Percentiles rank a stretch among this genome's conserved stretches.
Evolutionary conservation across 2,329 filamentous ascomycete genomes (phyloP).

Genomic region (Cladosporium halotolerans): DNA sequence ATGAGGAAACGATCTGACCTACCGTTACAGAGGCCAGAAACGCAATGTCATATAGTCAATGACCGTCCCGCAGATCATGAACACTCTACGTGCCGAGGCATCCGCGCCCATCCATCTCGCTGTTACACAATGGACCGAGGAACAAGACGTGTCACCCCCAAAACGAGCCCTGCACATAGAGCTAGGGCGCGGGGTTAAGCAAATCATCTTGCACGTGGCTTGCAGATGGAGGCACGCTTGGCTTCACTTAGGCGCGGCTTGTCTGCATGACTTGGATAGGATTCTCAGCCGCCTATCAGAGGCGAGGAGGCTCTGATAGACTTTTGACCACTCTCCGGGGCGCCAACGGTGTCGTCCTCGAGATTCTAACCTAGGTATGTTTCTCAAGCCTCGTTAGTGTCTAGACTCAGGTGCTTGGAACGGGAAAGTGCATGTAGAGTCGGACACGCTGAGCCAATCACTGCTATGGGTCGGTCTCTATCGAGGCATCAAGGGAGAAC

Average conservation of each 20-base stretch:
- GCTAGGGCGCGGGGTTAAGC: constrained; percentile 3
- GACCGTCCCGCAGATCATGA: background rate
- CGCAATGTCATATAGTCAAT: background rate
- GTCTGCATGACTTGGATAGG: background rate
- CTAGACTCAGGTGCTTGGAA: no score
- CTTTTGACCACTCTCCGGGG: no score
- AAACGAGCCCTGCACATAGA: background rate
- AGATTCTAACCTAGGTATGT: no score
- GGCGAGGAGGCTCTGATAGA: no score
- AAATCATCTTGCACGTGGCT: background rate
- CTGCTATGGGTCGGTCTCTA: no score
- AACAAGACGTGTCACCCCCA: background rate
- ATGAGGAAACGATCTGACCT: background rate
- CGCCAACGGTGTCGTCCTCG: no score
- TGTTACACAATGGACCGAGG: background rate
- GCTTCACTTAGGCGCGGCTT: constrained; percentile 3
- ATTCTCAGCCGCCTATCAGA: no score
- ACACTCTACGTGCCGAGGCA: background rate
- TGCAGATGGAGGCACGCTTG: constrained; percentile 4
- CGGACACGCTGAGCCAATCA: no score
- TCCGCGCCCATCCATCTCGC: background rate
- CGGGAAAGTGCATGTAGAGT: no score
- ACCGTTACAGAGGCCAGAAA: background rate
- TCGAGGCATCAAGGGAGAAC: no score
- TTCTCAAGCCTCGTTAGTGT: no score